Conservation (phyloP, 78 protist species). For the Dictyostelium discoideum region DNA sequence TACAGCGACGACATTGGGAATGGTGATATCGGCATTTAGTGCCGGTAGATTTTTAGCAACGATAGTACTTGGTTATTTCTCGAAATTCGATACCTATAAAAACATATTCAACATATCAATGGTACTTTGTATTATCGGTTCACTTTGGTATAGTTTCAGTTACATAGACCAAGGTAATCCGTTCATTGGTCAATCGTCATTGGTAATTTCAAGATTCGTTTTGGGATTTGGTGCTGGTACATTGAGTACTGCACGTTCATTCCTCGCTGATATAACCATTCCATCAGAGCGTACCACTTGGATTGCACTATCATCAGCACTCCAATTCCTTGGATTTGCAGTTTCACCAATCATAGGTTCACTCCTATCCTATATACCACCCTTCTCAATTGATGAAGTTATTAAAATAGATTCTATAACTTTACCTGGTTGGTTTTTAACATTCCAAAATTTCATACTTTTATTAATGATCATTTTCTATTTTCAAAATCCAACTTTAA, state of each 20-base stretch:
- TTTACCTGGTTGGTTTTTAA: conserved; percentile 34
- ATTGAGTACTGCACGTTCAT: conserved; percentile 26
- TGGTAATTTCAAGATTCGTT: neutral
- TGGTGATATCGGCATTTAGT: conserved; percentile 12
- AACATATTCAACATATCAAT: neutral
- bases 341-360: conserved; percentile 22
- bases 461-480: neutral
- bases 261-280: conserved; percentile 22
- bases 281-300: conserved; percentile 38
- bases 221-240: conserved; percentile 65
- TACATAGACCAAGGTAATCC: neutral
- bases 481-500: neutral
- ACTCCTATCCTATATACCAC: neutral
- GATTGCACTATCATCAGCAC: conserved; percentile 37
- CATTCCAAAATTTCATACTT: neutral
- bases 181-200: neutral
- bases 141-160: neutral
- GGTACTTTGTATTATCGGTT: conserved; percentile 19
- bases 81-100: neutral
- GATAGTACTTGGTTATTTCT: neutral
- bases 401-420: neutral
- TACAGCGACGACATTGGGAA: neutral
- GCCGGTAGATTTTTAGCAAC: conserved; percentile 33
- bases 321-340: conserved; percentile 69
- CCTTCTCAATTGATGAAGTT: neutral